These are phyloP conservation scores for Neoboletus subvelutipes DNA, from an alignment of 768 basidiomycete genomes.

Conservation along the genomic window DNA sequence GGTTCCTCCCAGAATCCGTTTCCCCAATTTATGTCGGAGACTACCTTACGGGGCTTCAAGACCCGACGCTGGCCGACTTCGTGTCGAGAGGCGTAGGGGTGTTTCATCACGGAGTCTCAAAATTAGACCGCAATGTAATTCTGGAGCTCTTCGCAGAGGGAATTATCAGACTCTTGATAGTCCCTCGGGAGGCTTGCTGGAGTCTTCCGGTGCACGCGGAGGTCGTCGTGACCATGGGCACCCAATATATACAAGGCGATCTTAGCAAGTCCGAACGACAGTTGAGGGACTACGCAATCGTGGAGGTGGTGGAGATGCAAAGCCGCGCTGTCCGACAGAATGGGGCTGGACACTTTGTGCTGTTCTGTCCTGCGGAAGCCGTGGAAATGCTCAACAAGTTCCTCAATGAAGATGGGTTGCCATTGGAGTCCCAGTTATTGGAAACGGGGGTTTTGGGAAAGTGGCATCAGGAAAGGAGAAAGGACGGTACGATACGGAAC, in stretches of 20 bases:
- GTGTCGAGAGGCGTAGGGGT: slow-evolving; percentile 86
- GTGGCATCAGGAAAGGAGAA: slow-evolving; percentile 48
- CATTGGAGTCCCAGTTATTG: slow-evolving; percentile 78
- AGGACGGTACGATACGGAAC: slow-evolving; percentile 38
- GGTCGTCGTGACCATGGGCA: slow-evolving; percentile 87
- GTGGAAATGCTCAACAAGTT: slow-evolving; percentile 80
- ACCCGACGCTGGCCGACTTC: slow-evolving; percentile 64
- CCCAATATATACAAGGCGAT: slow-evolving; percentile 70
- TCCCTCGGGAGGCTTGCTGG: slow-evolving; percentile 85
- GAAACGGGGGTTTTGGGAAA: slow-evolving; percentile 46
- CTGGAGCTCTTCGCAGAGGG: slow-evolving; percentile 83
- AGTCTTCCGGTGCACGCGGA: slow-evolving; percentile 80
- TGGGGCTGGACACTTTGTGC: slow-evolving; percentile 63
- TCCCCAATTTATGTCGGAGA: slow-evolving; percentile 57
- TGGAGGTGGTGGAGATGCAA: slow-evolving; percentile 91
- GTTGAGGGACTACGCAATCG: slow-evolving; percentile 74
- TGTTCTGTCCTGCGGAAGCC: slow-evolving; percentile 89
- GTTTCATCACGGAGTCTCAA: slow-evolving; percentile 71
- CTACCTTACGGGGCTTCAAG: slow-evolving; percentile 57
- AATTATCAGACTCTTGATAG: slow-evolving; percentile 75
- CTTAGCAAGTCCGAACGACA: slow-evolving; percentile 56
- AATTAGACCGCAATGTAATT: slow-evolving; percentile 66
- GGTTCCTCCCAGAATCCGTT: slow-evolving; percentile 58
- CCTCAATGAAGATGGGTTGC: slow-evolving; percentile 77
- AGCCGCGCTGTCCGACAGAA: slow-evolving; percentile 71